These are phyloP conservation scores for Persicaria tinctoria DNA, from an alignment of 148 eudicot species.

Conservation along the genomic window DNA sequence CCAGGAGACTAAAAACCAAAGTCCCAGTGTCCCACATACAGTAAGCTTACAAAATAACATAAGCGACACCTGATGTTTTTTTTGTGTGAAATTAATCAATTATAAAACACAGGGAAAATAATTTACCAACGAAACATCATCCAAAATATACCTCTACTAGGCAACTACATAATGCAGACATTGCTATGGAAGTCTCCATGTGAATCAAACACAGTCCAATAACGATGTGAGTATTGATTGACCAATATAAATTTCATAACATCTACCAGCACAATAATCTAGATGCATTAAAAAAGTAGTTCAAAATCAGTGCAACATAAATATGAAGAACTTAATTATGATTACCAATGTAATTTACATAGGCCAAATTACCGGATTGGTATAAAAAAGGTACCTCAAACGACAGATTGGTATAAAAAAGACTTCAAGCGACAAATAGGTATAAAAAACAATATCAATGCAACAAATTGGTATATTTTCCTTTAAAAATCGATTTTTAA, in stretches of 20 bases:
- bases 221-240: neutral
- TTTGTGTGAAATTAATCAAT: neutral
- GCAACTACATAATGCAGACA: neutral
- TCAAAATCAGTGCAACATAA: neutral
- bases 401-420: too few species aligned
- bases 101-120: neutral
- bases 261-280: neutral
- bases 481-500: too few species aligned
- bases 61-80: neutral
- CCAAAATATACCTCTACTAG: neutral
- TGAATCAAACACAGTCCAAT: neutral
- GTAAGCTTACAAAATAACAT: neutral
- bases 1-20: neutral
- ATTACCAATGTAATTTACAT: neutral
- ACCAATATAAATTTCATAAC: neutral
- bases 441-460: too few species aligned
- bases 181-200: neutral
- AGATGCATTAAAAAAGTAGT: neutral
- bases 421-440: too few species aligned
- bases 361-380: too few species aligned
- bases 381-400: too few species aligned
- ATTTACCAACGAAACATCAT: neutral
- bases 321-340: neutral
- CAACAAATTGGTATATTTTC: too few species aligned
- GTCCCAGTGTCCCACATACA: neutral